Conservation (phyloP, 768 basidiomycete species). For the Guyanaporus albipodus region DNA sequence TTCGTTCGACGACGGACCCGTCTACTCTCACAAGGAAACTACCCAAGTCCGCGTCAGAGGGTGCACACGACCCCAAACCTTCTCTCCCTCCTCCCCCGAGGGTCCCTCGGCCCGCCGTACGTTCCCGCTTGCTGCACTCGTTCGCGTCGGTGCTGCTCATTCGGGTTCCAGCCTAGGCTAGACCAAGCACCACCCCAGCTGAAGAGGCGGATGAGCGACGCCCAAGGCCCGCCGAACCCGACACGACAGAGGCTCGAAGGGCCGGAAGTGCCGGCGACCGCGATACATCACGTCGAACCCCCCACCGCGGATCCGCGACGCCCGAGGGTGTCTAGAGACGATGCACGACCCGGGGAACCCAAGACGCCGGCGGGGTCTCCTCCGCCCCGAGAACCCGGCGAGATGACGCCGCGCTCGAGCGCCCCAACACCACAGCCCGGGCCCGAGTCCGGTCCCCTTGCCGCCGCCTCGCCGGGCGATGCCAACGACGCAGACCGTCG, state of each 20-base stretch:
- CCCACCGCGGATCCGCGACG: too few relatives aligned
- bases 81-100: constrained; percentile 2
- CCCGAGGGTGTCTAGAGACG: too few relatives aligned
- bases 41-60: too few relatives aligned
- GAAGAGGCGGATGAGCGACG: constrained; percentile 12
- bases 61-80: too few relatives aligned
- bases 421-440: not conserved
- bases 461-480: not conserved
- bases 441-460: not conserved
- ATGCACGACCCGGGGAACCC: not conserved
- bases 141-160: not conserved
- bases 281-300: not conserved
- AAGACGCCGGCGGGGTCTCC: not conserved
- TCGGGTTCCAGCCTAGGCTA: constrained; percentile 11
- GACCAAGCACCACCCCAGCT: constrained; percentile 4
- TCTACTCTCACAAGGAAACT: too few relatives aligned
- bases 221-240: constrained; percentile 1
- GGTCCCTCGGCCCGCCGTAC: constrained; percentile 10
- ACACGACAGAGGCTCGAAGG: constrained; percentile 13
- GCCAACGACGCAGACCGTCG: not conserved
- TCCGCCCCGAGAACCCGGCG: constrained; percentile 8
- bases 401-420: constrained; percentile 2
- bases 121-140: not conserved
- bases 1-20: constrained; percentile 14
- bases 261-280: not conserved